Evolutionary conservation across 2,329 filamentous ascomycete species (phyloP).

Genomic region (Penicillium hordei): DNA sequence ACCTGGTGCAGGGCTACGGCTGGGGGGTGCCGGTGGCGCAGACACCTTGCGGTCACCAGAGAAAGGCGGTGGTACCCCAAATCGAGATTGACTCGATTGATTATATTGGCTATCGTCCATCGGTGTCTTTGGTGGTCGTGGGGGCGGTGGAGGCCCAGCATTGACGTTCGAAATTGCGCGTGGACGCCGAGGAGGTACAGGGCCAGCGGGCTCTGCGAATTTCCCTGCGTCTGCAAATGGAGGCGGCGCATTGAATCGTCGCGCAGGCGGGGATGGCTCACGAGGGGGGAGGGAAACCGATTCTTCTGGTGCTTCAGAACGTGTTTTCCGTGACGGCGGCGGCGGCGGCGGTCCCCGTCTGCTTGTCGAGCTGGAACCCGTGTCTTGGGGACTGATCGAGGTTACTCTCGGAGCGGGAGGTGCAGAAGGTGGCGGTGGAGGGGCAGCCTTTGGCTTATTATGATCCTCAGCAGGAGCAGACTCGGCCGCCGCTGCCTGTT

Average conservation of each 20-base stretch:
- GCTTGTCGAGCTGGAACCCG: constrained; percentile 53
- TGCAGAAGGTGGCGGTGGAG: constrained; percentile 57
- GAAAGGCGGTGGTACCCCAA: constrained; percentile 79
- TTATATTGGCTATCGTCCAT: constrained; percentile 64
- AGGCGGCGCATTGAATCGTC: constrained; percentile 77
- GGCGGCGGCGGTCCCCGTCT: constrained; percentile 62
- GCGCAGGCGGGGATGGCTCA: constrained; percentile 61
- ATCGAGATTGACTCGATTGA: constrained; percentile 51
- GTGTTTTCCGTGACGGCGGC: constrained; percentile 51
- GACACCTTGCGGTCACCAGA: constrained; percentile 61
- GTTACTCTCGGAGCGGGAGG: constrained; percentile 51
- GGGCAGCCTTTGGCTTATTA: constrained; percentile 55
- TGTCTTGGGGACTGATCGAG: constrained; percentile 61
- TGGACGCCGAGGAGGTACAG: constrained; percentile 48
- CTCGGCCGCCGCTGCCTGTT: constrained; percentile 54
- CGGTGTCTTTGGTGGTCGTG: constrained; percentile 67
- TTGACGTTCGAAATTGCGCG: constrained; percentile 51
- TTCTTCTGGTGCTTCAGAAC: constrained; percentile 54
- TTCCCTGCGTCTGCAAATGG: constrained; percentile 88
- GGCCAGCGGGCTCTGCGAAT: constrained; percentile 62
- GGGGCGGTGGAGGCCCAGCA: constrained; percentile 66
- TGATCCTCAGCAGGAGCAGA: constrained; percentile 46
- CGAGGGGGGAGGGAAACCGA: constrained; percentile 61
- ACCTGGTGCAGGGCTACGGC: constrained; percentile 57
- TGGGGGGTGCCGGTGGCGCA: constrained; percentile 71